Conservation (phyloP, 2,329 filamentous ascomycete species). For the Aspergillus jensenii region DNA sequence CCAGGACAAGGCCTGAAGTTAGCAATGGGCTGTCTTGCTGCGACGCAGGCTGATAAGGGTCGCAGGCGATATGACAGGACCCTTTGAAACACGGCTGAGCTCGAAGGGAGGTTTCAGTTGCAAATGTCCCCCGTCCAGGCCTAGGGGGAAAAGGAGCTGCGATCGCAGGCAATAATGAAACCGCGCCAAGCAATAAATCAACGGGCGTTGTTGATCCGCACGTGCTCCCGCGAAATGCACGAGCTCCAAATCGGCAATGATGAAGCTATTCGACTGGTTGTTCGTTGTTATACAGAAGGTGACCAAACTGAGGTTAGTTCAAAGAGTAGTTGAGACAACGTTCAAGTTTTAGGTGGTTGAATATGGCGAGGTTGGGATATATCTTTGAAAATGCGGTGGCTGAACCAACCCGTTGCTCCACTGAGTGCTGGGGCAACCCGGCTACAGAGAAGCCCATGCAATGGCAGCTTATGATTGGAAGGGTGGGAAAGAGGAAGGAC, state of each 20-base stretch:
- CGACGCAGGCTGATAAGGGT: not conserved
- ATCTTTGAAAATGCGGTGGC: conserved; percentile 34
- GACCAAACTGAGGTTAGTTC: conserved; percentile 1
- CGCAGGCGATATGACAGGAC: not conserved
- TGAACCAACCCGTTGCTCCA: conserved; percentile 30
- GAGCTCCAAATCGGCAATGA: conserved; percentile 1
- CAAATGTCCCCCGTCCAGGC: not conserved
- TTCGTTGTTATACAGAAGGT: not conserved
- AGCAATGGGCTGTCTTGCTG: not conserved
- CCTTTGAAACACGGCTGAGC: conserved; percentile 1
- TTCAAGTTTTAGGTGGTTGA: conserved; percentile 7
- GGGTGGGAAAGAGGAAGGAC: not conserved
- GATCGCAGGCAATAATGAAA: conserved; percentile 13
- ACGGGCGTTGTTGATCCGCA: conserved; percentile 14
- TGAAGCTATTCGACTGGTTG: not conserved
- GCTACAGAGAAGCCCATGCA: not conserved
- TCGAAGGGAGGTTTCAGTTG: conserved; percentile 2
- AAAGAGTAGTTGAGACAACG: not conserved
- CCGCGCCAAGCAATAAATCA: conserved; percentile 21
- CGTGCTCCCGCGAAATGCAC: conserved; percentile 17
- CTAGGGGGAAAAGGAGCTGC: conserved; percentile 3
- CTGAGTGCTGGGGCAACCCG: conserved; percentile 12
- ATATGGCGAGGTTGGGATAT: conserved; percentile 23
- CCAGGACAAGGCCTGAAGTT: not conserved
- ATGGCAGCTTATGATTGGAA: not conserved